Conservation (phyloP, 345 rosid genomes). For the Dimocarpus longan region DNA sequence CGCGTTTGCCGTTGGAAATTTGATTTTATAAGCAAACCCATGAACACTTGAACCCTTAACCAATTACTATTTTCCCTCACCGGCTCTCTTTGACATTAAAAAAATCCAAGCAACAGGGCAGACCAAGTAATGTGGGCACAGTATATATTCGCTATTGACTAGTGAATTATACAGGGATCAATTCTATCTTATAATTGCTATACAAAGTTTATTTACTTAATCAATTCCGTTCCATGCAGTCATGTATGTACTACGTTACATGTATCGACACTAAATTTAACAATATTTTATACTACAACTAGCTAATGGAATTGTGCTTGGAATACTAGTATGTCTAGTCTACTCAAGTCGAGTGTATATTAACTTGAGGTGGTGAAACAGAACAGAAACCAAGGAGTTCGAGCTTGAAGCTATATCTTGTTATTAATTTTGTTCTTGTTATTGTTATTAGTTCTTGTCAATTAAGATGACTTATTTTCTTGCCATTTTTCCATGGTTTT, state of each 20-base stretch:
- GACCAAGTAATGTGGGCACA: slow-evolving; percentile 12
- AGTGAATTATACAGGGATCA: neutral
- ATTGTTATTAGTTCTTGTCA: neutral
- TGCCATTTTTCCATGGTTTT: slow-evolving; percentile 33
- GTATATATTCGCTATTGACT: slow-evolving; percentile 1
- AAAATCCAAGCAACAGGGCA: neutral
- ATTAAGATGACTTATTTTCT: slow-evolving; percentile 36
- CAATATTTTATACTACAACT: neutral
- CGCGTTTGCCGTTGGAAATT: no score
- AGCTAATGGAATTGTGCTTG: neutral
- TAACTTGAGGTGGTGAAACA: neutral
- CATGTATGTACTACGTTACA: no score
- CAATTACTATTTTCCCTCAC: no score
- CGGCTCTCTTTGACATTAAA: neutral
- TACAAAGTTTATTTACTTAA: neutral
- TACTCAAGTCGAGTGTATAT: neutral
- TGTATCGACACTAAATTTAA: neutral
- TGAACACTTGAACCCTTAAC: no score
- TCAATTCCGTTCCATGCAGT: neutral
- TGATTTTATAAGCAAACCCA: no score
- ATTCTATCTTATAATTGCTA: neutral
- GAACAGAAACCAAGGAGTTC: neutral
- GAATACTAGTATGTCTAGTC: no score
- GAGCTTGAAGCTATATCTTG: no score
- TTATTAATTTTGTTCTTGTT: neutral